Base-by-base conservation (phyloP, 139 green algal genomes). In the Tetraselmis striata region DNA sequence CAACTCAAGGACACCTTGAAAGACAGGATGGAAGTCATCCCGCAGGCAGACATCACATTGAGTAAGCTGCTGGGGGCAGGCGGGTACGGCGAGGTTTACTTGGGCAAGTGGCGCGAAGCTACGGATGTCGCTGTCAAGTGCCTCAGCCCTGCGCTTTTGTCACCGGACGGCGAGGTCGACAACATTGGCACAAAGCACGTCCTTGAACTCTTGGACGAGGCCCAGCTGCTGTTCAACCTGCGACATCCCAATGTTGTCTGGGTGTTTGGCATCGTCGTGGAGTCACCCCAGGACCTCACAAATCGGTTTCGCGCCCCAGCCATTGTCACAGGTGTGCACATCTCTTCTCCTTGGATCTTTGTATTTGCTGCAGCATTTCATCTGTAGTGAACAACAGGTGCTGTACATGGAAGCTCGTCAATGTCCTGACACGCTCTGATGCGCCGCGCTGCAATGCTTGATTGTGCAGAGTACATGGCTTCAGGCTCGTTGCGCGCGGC, bases 241-340 rank as follows among this genome's bases (percentile, higher is more conserved):
- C 79, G 88, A 2, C 90, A 93, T 76, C 90, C 87, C 58, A 92
- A 90, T 58, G 85, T 93, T 30, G 88, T 93, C 45, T 92, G 88
- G 89, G 90, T 95, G 85, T 95, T 94, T 81, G 92, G 92, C 30
- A 83, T 95, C 23, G 92, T 95, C n/a, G 85, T 95, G 83, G 45
- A 67, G 18, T 67, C 45, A 67, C 45, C 45, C 45, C 11, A 67
- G 5, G 45, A 67, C 18, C 18, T 67, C 11, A 18, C 45, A 18
- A 25, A 5, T 18, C 45, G 45, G 18, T 67, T 67, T 18, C 45
- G 45, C 18, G 45, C 45, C 18, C 45, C 45, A 67, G 45, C 45
- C 11, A 67, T 67, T 67, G 45, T 67, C 18, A 67, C 45, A 18
- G 45, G 45, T 67, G 18, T 67, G 45, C 45, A n/a, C n/a, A n/a